Conservation (phyloP, 768 basidiomycete genomes). For the Leccinum olivaceopallidum region DNA sequence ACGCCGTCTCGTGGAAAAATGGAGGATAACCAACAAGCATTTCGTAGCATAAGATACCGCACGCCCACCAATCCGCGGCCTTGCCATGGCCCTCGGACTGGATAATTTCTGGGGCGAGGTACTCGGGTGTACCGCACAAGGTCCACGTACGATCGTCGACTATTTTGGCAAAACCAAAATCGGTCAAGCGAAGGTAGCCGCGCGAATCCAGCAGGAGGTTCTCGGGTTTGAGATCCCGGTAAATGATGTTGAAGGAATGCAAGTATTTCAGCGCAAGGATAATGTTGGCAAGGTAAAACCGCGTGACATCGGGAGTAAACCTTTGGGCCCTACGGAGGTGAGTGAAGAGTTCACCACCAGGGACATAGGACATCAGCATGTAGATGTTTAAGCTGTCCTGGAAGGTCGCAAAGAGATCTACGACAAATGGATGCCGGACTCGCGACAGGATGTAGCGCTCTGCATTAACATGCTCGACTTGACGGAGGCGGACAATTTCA, state of each 20-base stretch:
- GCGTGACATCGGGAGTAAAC: constrained; percentile 96
- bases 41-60: constrained; percentile 95
- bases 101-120: constrained; percentile 98
- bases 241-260: constrained; percentile 96
- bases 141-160: constrained; percentile 99
- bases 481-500: constrained; percentile 85
- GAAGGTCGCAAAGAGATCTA: constrained; percentile 93
- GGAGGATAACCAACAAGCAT: constrained; percentile 99
- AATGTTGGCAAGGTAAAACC: constrained; percentile 97
- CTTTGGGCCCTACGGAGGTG: constrained; percentile 91
- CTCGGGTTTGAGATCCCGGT: constrained; percentile 98
- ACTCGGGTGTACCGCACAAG: constrained; percentile 93
- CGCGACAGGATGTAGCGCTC: constrained; percentile 92
- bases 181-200: constrained; percentile 93
- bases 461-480: constrained; percentile 97
- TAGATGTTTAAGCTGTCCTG: constrained; percentile 97
- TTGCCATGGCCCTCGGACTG: constrained; percentile 97
- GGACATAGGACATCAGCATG: constrained; percentile 95
- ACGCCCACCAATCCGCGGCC: constrained; percentile 99
- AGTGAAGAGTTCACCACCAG: constrained; percentile 97
- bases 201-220: constrained; percentile 94
- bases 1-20: constrained; percentile 97
- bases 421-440: constrained; percentile 92
- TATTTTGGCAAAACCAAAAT: constrained; percentile 98
- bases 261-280: constrained; percentile 93